Conservation (phyloP, 257 asterid species). For the Fraxinus cuspidata region DNA sequence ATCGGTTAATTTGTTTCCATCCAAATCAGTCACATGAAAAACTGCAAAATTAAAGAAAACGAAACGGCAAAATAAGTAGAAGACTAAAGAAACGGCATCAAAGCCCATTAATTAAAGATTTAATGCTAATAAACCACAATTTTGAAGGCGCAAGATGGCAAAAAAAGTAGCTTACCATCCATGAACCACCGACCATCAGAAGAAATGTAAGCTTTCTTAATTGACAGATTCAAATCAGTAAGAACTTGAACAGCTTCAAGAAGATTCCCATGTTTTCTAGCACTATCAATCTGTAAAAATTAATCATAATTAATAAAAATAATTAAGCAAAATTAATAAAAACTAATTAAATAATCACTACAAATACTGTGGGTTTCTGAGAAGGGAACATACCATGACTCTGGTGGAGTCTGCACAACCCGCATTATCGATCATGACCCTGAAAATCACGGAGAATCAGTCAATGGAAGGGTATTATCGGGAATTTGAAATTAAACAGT, state of each 20-base stretch:
- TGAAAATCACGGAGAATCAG: conserved; percentile 35
- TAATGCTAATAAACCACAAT: not conserved
- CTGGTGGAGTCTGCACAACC: conserved; percentile 83
- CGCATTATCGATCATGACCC: conserved; percentile 96
- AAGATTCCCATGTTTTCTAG: conserved; percentile 83
- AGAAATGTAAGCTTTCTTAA: conserved; percentile 85
- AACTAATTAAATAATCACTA: not conserved
- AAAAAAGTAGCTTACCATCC: conserved; percentile 67
- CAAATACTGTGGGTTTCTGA: not conserved
- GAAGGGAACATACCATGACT: conserved; percentile 62
- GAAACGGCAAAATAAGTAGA: conserved; percentile 37
- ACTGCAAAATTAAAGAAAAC: conserved; percentile 51
- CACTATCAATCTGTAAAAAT: conserved; percentile 74
- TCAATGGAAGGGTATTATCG: conserved; percentile 36
- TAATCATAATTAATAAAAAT: not conserved
- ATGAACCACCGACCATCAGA: conserved; percentile 99
- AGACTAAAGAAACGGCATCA: conserved; percentile 12
- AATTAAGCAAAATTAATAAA: too few species aligned
- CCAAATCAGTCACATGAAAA: conserved; percentile 91
- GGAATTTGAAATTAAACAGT: conserved; percentile 23
- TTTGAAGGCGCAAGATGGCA: conserved; percentile 24
- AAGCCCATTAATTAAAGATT: not conserved
- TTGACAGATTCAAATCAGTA: conserved; percentile 91
- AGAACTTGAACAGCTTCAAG: conserved; percentile 92
- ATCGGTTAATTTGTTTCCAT: conserved; percentile 88